phyloP scores from a whole-genome alignment of 2,329 filamentous ascomycete species.

The Leptoxyphium fumago region DNA sequence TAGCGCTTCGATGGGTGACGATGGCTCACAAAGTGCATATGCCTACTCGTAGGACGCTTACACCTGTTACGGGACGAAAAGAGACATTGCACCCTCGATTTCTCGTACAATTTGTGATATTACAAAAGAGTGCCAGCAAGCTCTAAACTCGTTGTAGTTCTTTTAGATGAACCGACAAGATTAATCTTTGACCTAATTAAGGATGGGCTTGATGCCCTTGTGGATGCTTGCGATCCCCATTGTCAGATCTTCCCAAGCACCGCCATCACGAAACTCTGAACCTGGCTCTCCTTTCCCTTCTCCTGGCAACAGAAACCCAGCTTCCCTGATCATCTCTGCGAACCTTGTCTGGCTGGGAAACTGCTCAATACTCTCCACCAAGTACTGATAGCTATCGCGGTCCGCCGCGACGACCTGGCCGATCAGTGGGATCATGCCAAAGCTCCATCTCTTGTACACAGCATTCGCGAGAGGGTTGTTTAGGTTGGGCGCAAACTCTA shows the following conservation, averaged over 20 bases:
- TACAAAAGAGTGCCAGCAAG: too few species aligned
- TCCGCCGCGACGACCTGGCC: slow-evolving; percentile 91
- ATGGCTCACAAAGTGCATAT: too few species aligned
- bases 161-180: too few species aligned
- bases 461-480: slow-evolving; percentile 64
- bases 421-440: slow-evolving; percentile 84
- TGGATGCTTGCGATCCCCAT: slow-evolving; percentile 91
- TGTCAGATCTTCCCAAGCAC: slow-evolving; percentile 80
- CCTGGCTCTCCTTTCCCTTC: slow-evolving; percentile 9
- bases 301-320: slow-evolving; percentile 71
- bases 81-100: too few species aligned
- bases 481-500: slow-evolving; percentile 79
- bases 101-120: too few species aligned
- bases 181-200: too few species aligned
- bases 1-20: too few species aligned
- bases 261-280: slow-evolving; percentile 8
- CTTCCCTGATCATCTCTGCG: slow-evolving; percentile 64
- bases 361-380: slow-evolving; percentile 91
- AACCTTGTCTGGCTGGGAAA: slow-evolving; percentile 84
- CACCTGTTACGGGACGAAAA: too few species aligned
- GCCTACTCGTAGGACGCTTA: too few species aligned
- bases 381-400: slow-evolving; percentile 91
- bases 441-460: slow-evolving; percentile 91
- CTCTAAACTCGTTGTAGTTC: too few species aligned
- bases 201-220: slow-evolving; percentile 71